phyloP scores from a whole-genome alignment of 2,329 filamentous ascomycete genomes.

The Trichoderma sp. region DNA sequence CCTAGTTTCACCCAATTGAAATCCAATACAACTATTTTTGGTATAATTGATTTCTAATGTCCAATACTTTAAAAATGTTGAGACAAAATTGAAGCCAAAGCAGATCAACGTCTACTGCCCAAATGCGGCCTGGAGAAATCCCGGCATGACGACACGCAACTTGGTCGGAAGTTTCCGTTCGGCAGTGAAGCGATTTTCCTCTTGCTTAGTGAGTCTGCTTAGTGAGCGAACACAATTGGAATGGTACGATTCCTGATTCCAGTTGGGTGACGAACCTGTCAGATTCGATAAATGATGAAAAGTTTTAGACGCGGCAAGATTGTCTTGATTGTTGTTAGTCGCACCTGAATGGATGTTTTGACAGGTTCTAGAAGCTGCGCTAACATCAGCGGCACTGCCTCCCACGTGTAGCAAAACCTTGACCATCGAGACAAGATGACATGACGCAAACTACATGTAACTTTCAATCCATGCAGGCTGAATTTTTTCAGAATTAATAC shows the following conservation, averaged over 20 bases:
- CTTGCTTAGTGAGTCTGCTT: neutral
- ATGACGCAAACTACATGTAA: neutral
- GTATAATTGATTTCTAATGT: neutral
- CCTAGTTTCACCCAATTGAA: neutral
- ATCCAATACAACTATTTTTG: neutral
- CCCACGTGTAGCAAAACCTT: neutral
- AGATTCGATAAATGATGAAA: neutral
- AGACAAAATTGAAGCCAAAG: neutral
- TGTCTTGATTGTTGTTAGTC: neutral
- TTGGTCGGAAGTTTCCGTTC: neutral
- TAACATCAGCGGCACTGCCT: neutral
- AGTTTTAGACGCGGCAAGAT: neutral
- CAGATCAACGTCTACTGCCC: neutral
- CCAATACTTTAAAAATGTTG: neutral
- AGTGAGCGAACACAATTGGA: neutral
- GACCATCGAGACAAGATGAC: neutral
- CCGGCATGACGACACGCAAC: neutral
- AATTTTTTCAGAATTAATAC: neutral
- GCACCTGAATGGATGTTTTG: neutral
- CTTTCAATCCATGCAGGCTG: neutral
- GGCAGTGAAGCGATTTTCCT: neutral
- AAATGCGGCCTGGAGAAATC: neutral
- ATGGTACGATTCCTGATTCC: neutral
- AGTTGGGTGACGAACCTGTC: neutral
- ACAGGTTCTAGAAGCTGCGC: neutral